Percentiles rank a stretch among this genome's conserved stretches.
Evolutionary conservation across 371 early-diverging fungal genomes (phyloP).

Genomic region (Syncephalastrum racemosum): DNA sequence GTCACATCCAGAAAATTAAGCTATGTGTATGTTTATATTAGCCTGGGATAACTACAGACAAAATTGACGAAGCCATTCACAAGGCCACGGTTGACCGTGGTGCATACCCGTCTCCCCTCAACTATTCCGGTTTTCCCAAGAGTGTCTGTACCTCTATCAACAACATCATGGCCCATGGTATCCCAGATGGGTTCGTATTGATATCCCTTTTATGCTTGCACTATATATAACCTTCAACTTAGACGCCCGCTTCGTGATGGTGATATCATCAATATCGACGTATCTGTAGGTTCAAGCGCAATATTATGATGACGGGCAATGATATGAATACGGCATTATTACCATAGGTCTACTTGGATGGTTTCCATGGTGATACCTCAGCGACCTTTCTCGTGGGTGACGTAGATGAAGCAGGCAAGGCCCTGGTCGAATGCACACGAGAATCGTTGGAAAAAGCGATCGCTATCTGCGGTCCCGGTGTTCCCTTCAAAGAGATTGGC

Average conservation of each 20-base stretch:
- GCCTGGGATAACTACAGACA: constrained; percentile 73
- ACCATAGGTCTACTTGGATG: constrained; percentile 65
- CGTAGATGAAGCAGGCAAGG: constrained; percentile 67
- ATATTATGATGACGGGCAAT: not conserved
- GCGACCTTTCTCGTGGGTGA: constrained; percentile 83
- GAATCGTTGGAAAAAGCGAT: constrained; percentile 79
- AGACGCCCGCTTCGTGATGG: constrained; percentile 73
- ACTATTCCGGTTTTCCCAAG: constrained; percentile 85
- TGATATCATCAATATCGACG: constrained; percentile 89
- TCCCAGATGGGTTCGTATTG: constrained; percentile 72
- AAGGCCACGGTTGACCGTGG: constrained; percentile 62
- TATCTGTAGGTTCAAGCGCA: constrained; percentile 52
- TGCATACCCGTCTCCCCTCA: constrained; percentile 88
- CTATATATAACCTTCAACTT: not conserved
- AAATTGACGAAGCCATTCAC: constrained; percentile 74
- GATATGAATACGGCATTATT: not conserved
- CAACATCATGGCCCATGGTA: constrained; percentile 91
- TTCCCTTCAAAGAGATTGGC: constrained; percentile 73
- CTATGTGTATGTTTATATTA: constrained; percentile 1
- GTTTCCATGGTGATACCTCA: constrained; percentile 86
- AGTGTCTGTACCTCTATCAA: constrained; percentile 83
- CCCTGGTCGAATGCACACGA: constrained; percentile 67
- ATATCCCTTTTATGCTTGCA: not conserved
- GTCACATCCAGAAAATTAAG: not conserved
- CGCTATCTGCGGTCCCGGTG: constrained; percentile 73